Percentiles rank a stretch among this genome's conserved stretches.
These are phyloP conservation scores for Dendrocalamus sinicus DNA, from an alignment of 176 grass and related monocot species.

Conservation along the genomic window DNA sequence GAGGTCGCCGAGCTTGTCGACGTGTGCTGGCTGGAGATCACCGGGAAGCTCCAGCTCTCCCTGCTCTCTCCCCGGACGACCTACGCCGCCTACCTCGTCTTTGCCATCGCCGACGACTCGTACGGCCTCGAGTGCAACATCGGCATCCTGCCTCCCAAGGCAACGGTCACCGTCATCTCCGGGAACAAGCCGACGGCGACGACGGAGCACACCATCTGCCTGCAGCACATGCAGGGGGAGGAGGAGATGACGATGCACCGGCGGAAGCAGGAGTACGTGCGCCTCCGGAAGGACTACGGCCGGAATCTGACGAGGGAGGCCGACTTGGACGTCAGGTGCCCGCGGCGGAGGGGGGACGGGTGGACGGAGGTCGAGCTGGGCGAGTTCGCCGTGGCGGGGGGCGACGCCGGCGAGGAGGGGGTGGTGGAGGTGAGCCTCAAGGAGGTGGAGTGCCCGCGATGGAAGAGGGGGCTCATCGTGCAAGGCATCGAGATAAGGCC, in stretches of 20 bases:
- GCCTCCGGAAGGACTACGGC: constrained; percentile 24
- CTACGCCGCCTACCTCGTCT: constrained; percentile 71
- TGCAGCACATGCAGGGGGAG: constrained; percentile 59
- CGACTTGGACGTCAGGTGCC: constrained; percentile 42
- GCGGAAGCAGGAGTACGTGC: constrained; percentile 42
- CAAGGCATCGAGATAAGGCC: constrained; percentile 76
- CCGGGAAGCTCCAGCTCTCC: constrained; percentile 52
- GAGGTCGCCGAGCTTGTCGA: constrained; percentile 68
- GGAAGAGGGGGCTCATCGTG: constrained; percentile 75
- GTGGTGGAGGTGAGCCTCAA: constrained; percentile 52
- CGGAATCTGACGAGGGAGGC: constrained; percentile 11
- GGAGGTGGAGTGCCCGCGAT: constrained; percentile 44
- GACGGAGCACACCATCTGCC: constrained; percentile 43
- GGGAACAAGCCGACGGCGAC: not conserved
- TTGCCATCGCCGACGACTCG: constrained; percentile 47
- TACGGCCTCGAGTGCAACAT: constrained; percentile 63
- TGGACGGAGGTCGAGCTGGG: constrained; percentile 71
- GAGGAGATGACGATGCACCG: constrained; percentile 41
- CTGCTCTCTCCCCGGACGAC: constrained; percentile 48
- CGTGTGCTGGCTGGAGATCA: constrained; percentile 71
- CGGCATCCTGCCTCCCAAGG: constrained; percentile 51
- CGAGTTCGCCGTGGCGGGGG: constrained; percentile 35
- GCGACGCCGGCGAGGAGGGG: constrained; percentile 7
- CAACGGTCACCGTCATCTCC: constrained; percentile 26
- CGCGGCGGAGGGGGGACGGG: constrained; percentile 38